phyloP scores from a whole-genome alignment of 495 filamentous ascomycete genomes.

The Beverwykella pulmonaria region DNA sequence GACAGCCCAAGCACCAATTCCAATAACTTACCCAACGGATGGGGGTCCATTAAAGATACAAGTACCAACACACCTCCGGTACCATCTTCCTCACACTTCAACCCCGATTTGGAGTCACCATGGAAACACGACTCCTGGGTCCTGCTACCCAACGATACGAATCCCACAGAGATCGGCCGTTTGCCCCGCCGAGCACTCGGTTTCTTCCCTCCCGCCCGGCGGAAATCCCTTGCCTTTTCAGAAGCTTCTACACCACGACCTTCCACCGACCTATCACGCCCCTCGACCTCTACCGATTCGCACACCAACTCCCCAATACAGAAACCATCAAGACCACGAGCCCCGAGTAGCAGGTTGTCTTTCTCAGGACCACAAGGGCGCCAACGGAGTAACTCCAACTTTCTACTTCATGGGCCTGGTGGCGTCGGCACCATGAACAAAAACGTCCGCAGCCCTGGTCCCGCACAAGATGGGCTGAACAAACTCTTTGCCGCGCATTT shows the following conservation, averaged over 20 bases:
- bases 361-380: conserved; percentile 14
- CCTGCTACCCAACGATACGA: conserved; percentile 66
- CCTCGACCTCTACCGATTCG: conserved; percentile 47
- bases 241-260: conserved; percentile 48
- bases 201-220: conserved; percentile 87
- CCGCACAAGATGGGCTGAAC: conserved; percentile 78
- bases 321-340: conserved; percentile 13
- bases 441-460: conserved; percentile 71
- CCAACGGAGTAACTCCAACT: conserved; percentile 37
- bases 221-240: conserved; percentile 69
- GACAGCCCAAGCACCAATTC: conserved; percentile 20
- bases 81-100: conserved; percentile 29
- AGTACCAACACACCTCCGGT: conserved; percentile 37
- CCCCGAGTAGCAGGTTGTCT: conserved; percentile 15
- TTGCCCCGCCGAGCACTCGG: conserved; percentile 79
- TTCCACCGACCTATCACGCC: conserved; percentile 32
- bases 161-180: conserved; percentile 81
- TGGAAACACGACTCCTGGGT: conserved; percentile 93
- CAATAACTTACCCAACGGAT: conserved; percentile 35
- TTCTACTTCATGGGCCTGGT: conserved; percentile 69
- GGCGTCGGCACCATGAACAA: conserved; percentile 78
- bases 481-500: conserved; percentile 76
- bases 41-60: conserved; percentile 28
- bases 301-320: conserved; percentile 31
- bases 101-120: conserved; percentile 47